Evolutionary conservation across 2,329 filamentous ascomycete genomes (phyloP), one percentile per base, ranked within the genome.

Genomic region (Trichophyton rubrum): DNA sequence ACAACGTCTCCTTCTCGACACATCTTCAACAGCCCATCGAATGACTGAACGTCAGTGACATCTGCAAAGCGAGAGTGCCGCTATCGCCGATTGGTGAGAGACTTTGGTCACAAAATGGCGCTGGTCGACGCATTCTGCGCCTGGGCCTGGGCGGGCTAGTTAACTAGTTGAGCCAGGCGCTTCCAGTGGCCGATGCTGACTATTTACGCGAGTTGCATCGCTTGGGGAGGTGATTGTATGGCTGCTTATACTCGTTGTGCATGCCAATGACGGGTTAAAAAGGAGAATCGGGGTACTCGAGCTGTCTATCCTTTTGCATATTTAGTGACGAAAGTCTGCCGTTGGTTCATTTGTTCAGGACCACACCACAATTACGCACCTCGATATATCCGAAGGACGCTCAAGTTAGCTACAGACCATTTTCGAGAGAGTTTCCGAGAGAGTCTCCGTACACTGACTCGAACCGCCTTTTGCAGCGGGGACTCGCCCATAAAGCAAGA

Each of bases 371-470:
- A 58, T 78, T 89, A 1, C 70, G 77, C 4, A 66, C 72, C n/a
- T 82, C 77, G 61, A 77, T 66, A 8, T 89, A 88, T 68, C 79
- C 84, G 20, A 76, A 79, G 43, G 85, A 85, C 38, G 86, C 85
- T 0, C 69, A 77, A 45, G 80, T 89, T 61, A 86, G 83, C 88
- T 61, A 86, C 83, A 2, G 85, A 89, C 68, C 86, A 89, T 71
- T 89, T 89, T 30, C 67, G 84, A 88, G 70, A 85, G 89, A 0
- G 74, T 89, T 0, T 81, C 3, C 68, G 84, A 88, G 70, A 85
- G 89, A 0, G 74, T 89, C 0, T 0, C 74, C 85, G 85, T 72
- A 84, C 81, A 0, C 74, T 80, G 0, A 78, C 77, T 5, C 75
- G 78, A 9, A 85, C 88, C 62, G 78, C 83, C 0, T 78, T 88